A percentile compares a stretch with the other conserved stretches of the same genome.
Evolutionary conservation across 257 asterid species (phyloP).

Genomic region (Sherardia arvensis): DNA sequence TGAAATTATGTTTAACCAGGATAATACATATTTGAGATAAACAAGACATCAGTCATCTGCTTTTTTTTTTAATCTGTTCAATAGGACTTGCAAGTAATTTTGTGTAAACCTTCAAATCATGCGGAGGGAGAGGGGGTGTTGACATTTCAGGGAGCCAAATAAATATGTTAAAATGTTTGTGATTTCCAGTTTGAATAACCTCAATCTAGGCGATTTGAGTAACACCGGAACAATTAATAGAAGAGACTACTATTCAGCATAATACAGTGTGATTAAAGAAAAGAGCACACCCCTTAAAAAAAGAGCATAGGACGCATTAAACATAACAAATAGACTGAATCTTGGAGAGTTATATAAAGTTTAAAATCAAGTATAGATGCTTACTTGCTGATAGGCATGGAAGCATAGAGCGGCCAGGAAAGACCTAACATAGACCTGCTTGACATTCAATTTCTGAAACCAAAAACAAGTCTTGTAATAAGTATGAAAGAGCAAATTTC

Average conservation of each 20-base stretch:
- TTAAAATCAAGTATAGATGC: background rate
- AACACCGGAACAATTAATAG: background rate
- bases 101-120: background rate
- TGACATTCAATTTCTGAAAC: slow-evolving; percentile 56
- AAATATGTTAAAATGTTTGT: no score
- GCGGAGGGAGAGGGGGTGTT: background rate
- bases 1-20: background rate
- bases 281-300: no score
- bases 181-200: background rate
- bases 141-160: background rate
- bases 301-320: background rate
- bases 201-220: no score
- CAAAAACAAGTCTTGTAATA: slow-evolving; percentile 1
- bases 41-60: background rate
- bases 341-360: background rate
- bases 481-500: background rate
- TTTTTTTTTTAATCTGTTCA: background rate
- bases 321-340: background rate
- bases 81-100: background rate
- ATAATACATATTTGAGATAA: background rate
- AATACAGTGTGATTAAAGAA: background rate
- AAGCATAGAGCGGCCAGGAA: slow-evolving; percentile 67
- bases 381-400: slow-evolving; percentile 95
- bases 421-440: slow-evolving; percentile 51
- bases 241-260: background rate